phyloP scores from a whole-genome alignment of 768 basidiomycete species.

The Leccinum disarticulatum region DNA sequence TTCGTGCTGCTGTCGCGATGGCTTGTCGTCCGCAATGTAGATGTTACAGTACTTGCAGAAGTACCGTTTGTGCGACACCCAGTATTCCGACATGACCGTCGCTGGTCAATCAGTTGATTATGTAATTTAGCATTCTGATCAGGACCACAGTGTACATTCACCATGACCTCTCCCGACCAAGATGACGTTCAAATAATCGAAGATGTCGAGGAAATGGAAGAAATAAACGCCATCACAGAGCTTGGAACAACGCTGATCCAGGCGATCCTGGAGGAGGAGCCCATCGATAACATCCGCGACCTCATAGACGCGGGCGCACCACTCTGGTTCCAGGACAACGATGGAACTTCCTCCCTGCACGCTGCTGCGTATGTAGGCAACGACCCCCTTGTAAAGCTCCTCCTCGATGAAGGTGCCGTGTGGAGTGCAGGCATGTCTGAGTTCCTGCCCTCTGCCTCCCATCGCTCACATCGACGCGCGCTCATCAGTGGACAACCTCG shows the following conservation, averaged over 20 bases:
- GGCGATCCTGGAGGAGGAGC: constrained; percentile 51
- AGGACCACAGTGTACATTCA: background rate
- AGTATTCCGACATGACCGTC: constrained; percentile 78
- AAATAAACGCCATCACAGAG: constrained; percentile 45
- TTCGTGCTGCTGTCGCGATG: constrained; percentile 90
- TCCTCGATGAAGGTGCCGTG: constrained; percentile 80
- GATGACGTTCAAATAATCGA: constrained; percentile 18
- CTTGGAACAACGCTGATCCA: constrained; percentile 62
- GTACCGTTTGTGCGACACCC: constrained; percentile 91
- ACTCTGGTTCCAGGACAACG: constrained; percentile 86
- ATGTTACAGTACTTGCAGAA: constrained; percentile 98
- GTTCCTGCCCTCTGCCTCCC: background rate
- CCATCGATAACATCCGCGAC: constrained; percentile 43
- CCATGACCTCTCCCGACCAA: background rate
- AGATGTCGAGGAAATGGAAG: constrained; percentile 33
- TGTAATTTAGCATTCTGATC: constrained; percentile 8
- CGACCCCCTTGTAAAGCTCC: constrained; percentile 54
- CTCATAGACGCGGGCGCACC: constrained; percentile 70
- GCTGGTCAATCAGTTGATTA: constrained; percentile 12
- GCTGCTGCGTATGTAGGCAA: constrained; percentile 80
- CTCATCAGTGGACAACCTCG: constrained; percentile 65
- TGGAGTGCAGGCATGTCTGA: constrained; percentile 79
- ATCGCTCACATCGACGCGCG: background rate
- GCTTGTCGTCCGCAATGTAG: constrained; percentile 94
- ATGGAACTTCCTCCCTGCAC: constrained; percentile 83